phyloP scores from a whole-genome alignment of 2,329 filamentous ascomycete genomes.

The Fusarium sp. region DNA sequence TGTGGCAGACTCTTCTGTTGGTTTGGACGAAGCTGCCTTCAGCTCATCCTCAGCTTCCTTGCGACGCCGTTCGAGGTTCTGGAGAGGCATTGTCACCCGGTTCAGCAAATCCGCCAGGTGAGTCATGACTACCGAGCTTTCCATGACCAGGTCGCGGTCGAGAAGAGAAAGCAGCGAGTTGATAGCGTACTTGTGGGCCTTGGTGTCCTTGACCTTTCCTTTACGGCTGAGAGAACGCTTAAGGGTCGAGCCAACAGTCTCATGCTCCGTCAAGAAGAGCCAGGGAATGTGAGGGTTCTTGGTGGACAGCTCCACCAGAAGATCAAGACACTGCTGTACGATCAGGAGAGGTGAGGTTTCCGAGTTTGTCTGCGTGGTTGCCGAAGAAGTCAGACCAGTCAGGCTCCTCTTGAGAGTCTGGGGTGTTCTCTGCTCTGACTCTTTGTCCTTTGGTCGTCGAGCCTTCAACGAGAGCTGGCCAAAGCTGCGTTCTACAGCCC shows the following conservation, averaged over 20 bases:
- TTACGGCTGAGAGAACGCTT: slow-evolving; percentile 82
- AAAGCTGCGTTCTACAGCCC: slow-evolving; percentile 94
- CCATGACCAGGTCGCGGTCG: slow-evolving; percentile 93
- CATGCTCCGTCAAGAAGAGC: slow-evolving; percentile 94
- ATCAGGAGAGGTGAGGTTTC: slow-evolving; percentile 95
- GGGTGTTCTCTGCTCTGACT: slow-evolving; percentile 73
- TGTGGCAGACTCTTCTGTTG: slow-evolving; percentile 49
- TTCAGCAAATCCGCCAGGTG: slow-evolving; percentile 86
- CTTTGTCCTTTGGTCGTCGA: slow-evolving; percentile 74
- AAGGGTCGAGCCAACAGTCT: slow-evolving; percentile 73
- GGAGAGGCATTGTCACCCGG: slow-evolving; percentile 85
- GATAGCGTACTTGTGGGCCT: slow-evolving; percentile 85
- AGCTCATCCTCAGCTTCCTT: slow-evolving; percentile 71
- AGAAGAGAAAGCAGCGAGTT: slow-evolving; percentile 88
- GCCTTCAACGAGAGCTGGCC: slow-evolving; percentile 90
- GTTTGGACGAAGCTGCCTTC: slow-evolving; percentile 51
- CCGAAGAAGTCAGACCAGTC: slow-evolving; percentile 62
- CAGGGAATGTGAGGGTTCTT: slow-evolving; percentile 87
- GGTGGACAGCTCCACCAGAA: slow-evolving; percentile 81
- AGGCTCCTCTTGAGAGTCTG: slow-evolving; percentile 78
- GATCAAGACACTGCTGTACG: slow-evolving; percentile 90
- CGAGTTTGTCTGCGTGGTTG: slow-evolving; percentile 66
- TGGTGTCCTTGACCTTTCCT: slow-evolving; percentile 85
- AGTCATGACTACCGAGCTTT: slow-evolving; percentile 97
- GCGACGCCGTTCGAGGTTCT: slow-evolving; percentile 80